These are phyloP conservation scores for Aristolochia fimbriata DNA, from an alignment of 164 flowering plant species.

Conservation along the genomic window DNA sequence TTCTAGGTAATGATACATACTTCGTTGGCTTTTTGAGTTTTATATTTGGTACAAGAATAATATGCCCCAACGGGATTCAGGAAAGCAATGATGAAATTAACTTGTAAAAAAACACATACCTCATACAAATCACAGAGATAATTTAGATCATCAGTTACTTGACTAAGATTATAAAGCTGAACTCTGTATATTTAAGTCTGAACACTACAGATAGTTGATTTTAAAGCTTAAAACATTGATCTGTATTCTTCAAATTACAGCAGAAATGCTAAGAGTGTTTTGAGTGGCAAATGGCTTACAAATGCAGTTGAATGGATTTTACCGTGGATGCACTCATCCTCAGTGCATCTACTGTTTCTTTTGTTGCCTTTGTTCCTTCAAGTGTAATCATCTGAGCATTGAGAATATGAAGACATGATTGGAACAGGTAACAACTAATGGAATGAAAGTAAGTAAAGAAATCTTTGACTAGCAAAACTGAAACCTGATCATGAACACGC, in stretches of 20 bases:
- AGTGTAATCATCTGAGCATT: conserved; percentile 3
- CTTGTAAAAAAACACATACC: too few species aligned
- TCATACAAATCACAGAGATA: too few species aligned
- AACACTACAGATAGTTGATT: not conserved
- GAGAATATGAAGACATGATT: not conserved
- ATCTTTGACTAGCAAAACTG: not conserved
- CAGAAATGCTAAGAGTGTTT: not conserved
- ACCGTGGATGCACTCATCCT: conserved; percentile 6
- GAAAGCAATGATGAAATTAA: too few species aligned
- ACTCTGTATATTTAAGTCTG: too few species aligned
- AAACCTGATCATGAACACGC: conserved; percentile 11
- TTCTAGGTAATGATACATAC: too few species aligned
- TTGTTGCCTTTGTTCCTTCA: conserved; percentile 7
- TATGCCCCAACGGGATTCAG: too few species aligned
- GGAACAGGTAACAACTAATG: not conserved
- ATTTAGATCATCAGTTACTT: too few species aligned
- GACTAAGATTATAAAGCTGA: too few species aligned
- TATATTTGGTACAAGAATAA: too few species aligned
- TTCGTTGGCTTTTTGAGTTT: too few species aligned
- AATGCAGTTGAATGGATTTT: conserved; percentile 1
- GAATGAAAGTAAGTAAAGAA: not conserved
- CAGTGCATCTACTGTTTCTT: conserved; percentile 10
- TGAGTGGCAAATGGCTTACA: not conserved
- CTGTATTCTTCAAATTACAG: not conserved
- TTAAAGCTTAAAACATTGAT: not conserved